A percentile compares a stretch with the other conserved stretches of the same genome.
These are phyloP conservation scores for Phylloporus sp. DNA, from an alignment of 768 basidiomycete genomes.

Conservation along the genomic window DNA sequence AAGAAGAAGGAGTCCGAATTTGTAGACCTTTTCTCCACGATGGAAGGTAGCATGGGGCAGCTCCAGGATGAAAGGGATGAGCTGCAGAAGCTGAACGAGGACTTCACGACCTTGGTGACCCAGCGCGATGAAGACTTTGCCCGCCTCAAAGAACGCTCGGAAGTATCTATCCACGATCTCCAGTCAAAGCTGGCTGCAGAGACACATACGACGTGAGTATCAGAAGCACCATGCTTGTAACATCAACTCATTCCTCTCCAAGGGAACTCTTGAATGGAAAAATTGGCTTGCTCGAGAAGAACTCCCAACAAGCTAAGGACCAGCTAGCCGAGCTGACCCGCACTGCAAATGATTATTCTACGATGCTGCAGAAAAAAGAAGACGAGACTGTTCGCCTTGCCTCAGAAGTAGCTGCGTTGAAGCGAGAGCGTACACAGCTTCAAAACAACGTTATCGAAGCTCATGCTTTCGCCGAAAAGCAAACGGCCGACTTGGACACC, in stretches of 20 bases:
- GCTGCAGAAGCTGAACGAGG: constrained; percentile 61
- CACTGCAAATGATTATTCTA: constrained; percentile 71
- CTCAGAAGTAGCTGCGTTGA: constrained; percentile 50
- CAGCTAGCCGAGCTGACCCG: constrained; percentile 77
- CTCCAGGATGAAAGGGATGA: constrained; percentile 58
- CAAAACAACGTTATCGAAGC: constrained; percentile 62
- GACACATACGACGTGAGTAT: constrained; percentile 55
- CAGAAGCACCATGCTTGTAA: background rate
- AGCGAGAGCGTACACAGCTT: constrained; percentile 50
- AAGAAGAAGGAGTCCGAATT: constrained; percentile 60
- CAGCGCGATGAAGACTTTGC: constrained; percentile 80
- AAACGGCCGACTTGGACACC: constrained; percentile 58
- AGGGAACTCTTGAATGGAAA: constrained; percentile 61
- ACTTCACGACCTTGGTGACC: constrained; percentile 60
- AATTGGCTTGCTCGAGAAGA: constrained; percentile 58
- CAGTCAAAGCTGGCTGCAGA: constrained; percentile 70
- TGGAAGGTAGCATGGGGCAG: constrained; percentile 56
- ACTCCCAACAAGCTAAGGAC: constrained; percentile 66
- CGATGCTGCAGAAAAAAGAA: constrained; percentile 74
- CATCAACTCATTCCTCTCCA: constrained; percentile 25
- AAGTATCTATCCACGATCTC: constrained; percentile 58
- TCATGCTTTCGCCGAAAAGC: constrained; percentile 63
- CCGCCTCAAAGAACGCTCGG: constrained; percentile 72
- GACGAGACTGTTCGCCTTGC: constrained; percentile 56
- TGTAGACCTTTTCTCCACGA: constrained; percentile 49